Conservation (phyloP, 192 early-diverging fungal genomes). For the Coemansia sp. region DNA sequence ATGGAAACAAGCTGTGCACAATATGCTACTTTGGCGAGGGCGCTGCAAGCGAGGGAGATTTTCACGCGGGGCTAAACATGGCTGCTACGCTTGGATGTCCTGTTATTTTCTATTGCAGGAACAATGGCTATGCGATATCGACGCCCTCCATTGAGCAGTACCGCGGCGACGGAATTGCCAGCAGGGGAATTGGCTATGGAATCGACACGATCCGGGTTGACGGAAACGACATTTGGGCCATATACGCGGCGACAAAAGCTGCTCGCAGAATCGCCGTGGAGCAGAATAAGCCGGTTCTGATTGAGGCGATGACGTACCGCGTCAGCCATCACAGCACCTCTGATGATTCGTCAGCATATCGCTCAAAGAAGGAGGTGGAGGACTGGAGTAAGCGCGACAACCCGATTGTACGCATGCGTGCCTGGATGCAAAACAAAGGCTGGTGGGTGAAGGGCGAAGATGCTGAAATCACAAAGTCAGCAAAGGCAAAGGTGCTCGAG, state of each 20-base stretch:
- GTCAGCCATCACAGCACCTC: constrained; percentile 97
- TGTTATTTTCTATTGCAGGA: constrained; percentile 95
- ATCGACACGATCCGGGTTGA: constrained; percentile 97
- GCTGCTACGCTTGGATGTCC: constrained; percentile 90
- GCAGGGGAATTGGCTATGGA: constrained; percentile 93
- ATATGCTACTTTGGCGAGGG: constrained; percentile 99
- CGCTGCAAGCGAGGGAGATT: constrained; percentile 96
- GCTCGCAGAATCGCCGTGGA: constrained; percentile 82
- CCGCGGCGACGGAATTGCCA: constrained; percentile 95
- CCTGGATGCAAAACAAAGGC: constrained; percentile 80
- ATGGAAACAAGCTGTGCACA: constrained; percentile 73
- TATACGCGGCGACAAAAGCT: constrained; percentile 88
- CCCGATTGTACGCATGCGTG: constrained; percentile 85
- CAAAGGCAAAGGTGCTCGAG: constrained; percentile 72
- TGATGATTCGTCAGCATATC: constrained; percentile 95
- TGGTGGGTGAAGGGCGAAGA: constrained; percentile 84
- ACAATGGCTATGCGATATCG: constrained; percentile 98
- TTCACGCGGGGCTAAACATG: constrained; percentile 97
- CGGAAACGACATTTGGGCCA: constrained; percentile 97
- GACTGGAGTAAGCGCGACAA: constrained; percentile 85
- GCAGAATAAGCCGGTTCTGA: constrained; percentile 83
- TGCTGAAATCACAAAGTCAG: constrained; percentile 59
- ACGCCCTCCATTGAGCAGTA: constrained; percentile 95
- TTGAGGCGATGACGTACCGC: constrained; percentile 98
- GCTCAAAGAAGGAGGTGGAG: constrained; percentile 88